Base-by-base conservation (phyloP, 2,329 filamentous ascomycete genomes). In the Cytospora chrysosperma region DNA sequence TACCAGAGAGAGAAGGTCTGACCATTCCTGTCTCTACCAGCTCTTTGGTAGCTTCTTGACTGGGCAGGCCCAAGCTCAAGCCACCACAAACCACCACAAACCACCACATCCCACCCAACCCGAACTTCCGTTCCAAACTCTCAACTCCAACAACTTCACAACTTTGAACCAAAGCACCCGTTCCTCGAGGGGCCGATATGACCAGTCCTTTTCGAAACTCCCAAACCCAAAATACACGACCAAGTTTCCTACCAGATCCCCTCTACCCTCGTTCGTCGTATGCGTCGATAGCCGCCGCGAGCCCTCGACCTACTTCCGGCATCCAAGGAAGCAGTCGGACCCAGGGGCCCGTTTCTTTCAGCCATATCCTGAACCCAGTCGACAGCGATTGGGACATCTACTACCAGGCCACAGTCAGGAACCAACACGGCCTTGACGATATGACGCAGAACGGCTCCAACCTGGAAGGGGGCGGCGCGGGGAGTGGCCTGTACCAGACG, bases 291-390 rank as follows among this genome's bases (percentile, higher is more conserved):
- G 76, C 76, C 65, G 69, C 74, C 65, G 67, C 75, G 61, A 64
- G 73, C 69, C 72, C 76, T 76, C 70, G 70, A 69, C 72, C 68
- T 67, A 72, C 72, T 72, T 70, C 75, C 65, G 70, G 74, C 65
- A 75, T 74, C 62, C 72, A 74, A 50, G 73, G 74, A 51, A 72
- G 72, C 54, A 72, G 74, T 65, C 59, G 62, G 49, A 58, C 55
- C 43, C 43, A 47, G 34, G 62, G 62, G 47, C 62, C 59, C 10
- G 52, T 49, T 30, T 79, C 78, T 66, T 83, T 84, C 70, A 82
- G 84, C 4, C 82, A 87, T 69, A 78, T 88, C 37, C 75, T 85
- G 67, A 84, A 84, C 74, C 78, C 77, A 67, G 73, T 75, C 69
- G 77, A 78, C 67, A 75, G 75, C 53, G 72, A 70, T 65, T 60